Conservation (phyloP, 176 grass and related monocot genomes). For the Avena eriantha region DNA sequence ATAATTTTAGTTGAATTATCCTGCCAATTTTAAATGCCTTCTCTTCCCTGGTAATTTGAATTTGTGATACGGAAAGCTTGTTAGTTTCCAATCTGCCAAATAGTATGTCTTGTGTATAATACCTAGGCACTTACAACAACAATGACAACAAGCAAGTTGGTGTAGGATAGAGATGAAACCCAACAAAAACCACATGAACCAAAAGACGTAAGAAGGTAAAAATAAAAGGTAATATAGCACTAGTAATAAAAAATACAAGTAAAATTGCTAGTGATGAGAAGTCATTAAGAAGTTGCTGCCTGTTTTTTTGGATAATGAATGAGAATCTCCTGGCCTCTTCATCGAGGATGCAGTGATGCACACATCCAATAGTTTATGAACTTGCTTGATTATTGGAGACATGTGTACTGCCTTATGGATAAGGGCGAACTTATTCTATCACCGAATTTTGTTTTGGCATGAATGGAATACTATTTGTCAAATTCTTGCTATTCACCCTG, state of each 20-base stretch:
- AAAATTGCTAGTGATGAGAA: conserved; percentile 1
- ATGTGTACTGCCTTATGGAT: neutral
- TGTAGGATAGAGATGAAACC: neutral
- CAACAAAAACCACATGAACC: neutral
- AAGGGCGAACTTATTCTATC: no score
- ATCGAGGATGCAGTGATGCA: neutral
- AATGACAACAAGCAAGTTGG: neutral
- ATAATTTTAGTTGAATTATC: neutral
- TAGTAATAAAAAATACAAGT: neutral
- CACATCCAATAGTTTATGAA: neutral
- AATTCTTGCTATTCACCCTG: neutral
- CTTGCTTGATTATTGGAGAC: neutral
- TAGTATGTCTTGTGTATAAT: neutral
- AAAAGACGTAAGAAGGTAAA: neutral
- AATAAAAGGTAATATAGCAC: neutral
- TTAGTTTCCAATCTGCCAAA: neutral
- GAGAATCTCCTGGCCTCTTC: neutral
- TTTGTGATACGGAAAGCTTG: neutral
- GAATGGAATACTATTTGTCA: neutral
- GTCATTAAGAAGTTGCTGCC: neutral
- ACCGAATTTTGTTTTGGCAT: neutral
- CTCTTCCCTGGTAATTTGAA: neutral
- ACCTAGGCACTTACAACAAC: neutral
- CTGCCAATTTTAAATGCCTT: neutral
- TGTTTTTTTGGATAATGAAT: neutral